Base-by-base conservation (phyloP, 2,329 filamentous ascomycete genomes). In the Sporothrix schenckii region DNA sequence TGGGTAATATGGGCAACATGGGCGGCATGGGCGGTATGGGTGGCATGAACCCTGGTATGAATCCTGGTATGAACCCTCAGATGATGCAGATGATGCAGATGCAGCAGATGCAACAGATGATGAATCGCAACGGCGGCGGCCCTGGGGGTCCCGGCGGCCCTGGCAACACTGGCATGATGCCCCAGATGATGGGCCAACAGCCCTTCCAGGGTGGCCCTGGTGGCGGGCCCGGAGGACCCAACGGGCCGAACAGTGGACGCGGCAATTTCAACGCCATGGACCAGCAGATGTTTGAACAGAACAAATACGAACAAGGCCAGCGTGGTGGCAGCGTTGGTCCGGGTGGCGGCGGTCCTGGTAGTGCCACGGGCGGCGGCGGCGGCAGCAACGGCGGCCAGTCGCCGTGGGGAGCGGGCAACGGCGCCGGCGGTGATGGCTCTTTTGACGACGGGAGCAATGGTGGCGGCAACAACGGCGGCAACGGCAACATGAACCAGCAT, bases 11-110 rank as follows among this genome's bases (percentile, higher is more conserved):
- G 71, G 66, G 66, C 10, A 50, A 39, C 2, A 70, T 69, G 68
- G 49, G 90, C 75, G 82, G 88, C 77, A 89, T 91, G 85, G 85
- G 86, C 4, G 27, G 27, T 0, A 84, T 79, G 77, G 85, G 86
- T 5, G 84, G 84, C 0, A 73, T 73, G 72, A 68, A 65, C 14
- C 63, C 9, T 3, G 69, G 69, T 30, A 73, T 73, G 72, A 68
- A 63, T 11, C 14, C 44, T 6, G 68, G 65, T 78, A 88, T 90
- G 87, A 94, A 92, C 79, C 90, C 91, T 50, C 87, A 87, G 56
- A 92, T 91, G 89, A 86, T 90, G 82, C 89, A 92, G 75, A 91
- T 93, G 88, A 89, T 91, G 76, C 87, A 90, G 77, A 90, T 90
- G 87, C 86, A 87, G 75, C 80, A 87, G 74, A 88, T 90, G 85